Evolutionary conservation across 106 monocot genomes (phyloP).

Genomic region (Apostasia ramifera): DNA sequence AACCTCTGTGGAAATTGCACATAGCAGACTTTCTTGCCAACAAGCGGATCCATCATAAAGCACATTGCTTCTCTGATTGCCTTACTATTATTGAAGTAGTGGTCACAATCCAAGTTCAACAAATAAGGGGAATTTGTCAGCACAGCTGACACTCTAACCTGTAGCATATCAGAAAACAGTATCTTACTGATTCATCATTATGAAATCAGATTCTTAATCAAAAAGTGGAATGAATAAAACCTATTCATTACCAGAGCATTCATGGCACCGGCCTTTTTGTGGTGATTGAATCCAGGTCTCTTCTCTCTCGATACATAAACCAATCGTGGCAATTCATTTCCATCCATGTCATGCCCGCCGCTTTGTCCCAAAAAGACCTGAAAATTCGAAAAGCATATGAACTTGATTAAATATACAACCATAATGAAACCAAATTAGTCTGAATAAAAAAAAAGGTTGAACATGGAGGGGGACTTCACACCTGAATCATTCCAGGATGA

Average conservation of each 20-base stretch:
- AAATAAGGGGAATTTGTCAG: constrained; percentile 70
- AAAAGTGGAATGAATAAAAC: neutral
- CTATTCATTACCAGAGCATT: constrained; percentile 42
- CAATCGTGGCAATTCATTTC: constrained; percentile 57
- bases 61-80: constrained; percentile 72
- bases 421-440: neutral
- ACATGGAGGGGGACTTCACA: neutral
- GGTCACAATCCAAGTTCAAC: constrained; percentile 77
- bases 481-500: constrained; percentile 97
- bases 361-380: constrained; percentile 67
- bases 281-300: constrained; percentile 55
- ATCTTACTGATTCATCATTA: neutral
- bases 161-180: neutral
- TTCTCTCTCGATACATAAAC: constrained; percentile 62
- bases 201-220: neutral
- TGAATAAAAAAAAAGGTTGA: neutral
- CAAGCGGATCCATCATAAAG: constrained; percentile 72
- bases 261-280: constrained; percentile 67
- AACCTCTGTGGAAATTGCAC: constrained; percentile 80
- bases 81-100: constrained; percentile 75
- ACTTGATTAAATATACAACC: neutral
- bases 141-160: constrained; percentile 75
- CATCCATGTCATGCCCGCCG: constrained; percentile 49
- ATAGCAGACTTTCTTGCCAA: constrained; percentile 63
- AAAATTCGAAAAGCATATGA: neutral